These are phyloP conservation scores for Poa pratensis DNA, from an alignment of 176 grass and related monocot genomes.

Conservation along the genomic window DNA sequence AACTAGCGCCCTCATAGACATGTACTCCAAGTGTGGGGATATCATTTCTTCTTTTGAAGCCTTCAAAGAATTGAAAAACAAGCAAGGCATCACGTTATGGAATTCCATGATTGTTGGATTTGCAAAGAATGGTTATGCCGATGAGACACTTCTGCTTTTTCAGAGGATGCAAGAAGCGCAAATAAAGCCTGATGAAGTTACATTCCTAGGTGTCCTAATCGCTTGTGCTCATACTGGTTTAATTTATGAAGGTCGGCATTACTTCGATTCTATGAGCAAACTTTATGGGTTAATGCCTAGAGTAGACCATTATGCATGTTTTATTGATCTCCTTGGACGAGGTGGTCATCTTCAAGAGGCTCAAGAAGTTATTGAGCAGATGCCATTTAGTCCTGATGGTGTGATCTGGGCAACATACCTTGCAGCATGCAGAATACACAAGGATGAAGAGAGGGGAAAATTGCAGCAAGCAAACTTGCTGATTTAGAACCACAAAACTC, in stretches of 20 bases:
- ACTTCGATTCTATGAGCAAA: constrained; percentile 60
- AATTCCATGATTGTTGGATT: constrained; percentile 79
- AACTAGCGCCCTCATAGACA: constrained; percentile 62
- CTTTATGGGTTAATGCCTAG: constrained; percentile 54
- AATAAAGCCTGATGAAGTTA: constrained; percentile 63
- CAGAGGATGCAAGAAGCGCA: constrained; percentile 55
- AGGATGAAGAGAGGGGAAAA: constrained; percentile 59
- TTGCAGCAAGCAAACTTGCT: constrained; percentile 58
- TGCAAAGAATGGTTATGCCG: constrained; percentile 72
- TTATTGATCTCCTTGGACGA: constrained; percentile 75
- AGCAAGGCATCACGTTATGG: constrained; percentile 59
- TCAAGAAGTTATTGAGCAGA: constrained; percentile 54
- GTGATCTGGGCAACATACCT: constrained; percentile 78
- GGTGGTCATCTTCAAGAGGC: constrained; percentile 69
- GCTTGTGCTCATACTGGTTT: constrained; percentile 70
- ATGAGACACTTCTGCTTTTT: constrained; percentile 61
- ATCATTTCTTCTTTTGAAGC: constrained; percentile 53
- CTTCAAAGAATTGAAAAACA: constrained; percentile 63
- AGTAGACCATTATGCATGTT: constrained; percentile 69
- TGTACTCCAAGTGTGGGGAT: constrained; percentile 84
- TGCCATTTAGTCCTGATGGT: constrained; percentile 70
- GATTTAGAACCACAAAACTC: constrained; percentile 67
- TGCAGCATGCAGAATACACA: constrained; percentile 67
- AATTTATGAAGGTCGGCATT: constrained; percentile 49
- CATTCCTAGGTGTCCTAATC: constrained; percentile 70